Base-by-base conservation (phyloP, 192 early-diverging fungal species). In the Umbelopsis vinacea region DNA sequence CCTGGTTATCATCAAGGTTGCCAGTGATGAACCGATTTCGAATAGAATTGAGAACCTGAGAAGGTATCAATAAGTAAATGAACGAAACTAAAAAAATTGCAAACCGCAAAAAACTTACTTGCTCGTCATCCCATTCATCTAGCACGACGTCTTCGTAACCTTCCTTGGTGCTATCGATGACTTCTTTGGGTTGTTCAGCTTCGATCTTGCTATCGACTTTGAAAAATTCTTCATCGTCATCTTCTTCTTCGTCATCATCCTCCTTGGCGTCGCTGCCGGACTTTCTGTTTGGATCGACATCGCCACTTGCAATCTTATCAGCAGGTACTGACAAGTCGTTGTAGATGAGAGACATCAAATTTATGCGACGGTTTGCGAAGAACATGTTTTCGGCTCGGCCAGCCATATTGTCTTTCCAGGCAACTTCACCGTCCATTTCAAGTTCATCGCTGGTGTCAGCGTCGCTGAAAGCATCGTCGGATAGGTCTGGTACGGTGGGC, bases 261-360 rank as follows among this genome's bases (percentile, higher is more conserved):
- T 78, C 74, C 19, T 81, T 79, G 17, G 77, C 55, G 10, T 69
- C 74, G 9, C 47, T 60, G 24, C 38, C 66, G 4, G 77, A 55
- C 35, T 73, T 72, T 9, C 71, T 23, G 14, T 75, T 74, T 54
- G 85, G 72, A 17, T 75, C 71, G 29, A 82, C 74, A 14, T 84
- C 70, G n/a, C 81, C 79, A 5, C 68, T 43, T 19, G 71, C 71
- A 40, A 85, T 87, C 33, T 85, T 76, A 23, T 91, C 85, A 2
- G 87, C 77, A 0, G 82, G 71, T 40, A 79, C 68, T n/a, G 85
- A 83, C 35, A 73, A 71, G 8, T 79, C 70, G 24, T 90, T 89
- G 74, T 99, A 99, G 35, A 99, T 92, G 0, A 96, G 75, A 38
- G 94, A 87, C 95, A 96, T 96, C 47, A 98, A 77, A 69, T 95